Percentiles rank a stretch among this genome's conserved stretches.
phyloP scores from a whole-genome alignment of 441 rosid species.

The Populus hybrid region DNA sequence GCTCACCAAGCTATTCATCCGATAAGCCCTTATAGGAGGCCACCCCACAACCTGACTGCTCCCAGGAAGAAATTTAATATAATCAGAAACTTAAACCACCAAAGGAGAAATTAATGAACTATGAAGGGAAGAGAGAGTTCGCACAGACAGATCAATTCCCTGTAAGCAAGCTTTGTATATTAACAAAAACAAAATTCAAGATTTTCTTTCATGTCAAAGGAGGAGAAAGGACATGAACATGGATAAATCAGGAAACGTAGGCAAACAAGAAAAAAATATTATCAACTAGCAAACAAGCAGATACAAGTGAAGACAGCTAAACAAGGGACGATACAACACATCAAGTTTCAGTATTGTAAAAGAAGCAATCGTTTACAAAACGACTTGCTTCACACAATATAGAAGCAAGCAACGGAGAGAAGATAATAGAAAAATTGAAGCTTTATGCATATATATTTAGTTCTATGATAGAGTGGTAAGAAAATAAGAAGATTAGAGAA shows the following conservation, averaged over 20 bases:
- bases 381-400: not conserved
- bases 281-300: not conserved
- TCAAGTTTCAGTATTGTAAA: not conserved
- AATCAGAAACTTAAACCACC: not conserved
- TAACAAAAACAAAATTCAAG: not conserved
- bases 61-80: conserved; percentile 21
- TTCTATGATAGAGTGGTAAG: not conserved
- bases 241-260: not conserved
- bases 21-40: conserved; percentile 85
- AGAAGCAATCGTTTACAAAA: not conserved
- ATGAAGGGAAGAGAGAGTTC: not conserved
- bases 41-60: conserved; percentile 93
- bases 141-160: not conserved
- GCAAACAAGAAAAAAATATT: not conserved
- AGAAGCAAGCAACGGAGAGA: not conserved
- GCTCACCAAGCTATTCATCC: conserved; percentile 69
- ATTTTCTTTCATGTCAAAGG: not conserved
- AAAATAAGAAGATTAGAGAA: not conserved
- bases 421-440: not conserved
- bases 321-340: not conserved
- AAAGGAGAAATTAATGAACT: not conserved
- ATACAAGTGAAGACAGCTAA: not conserved
- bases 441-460: not conserved
- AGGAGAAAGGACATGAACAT: not conserved
- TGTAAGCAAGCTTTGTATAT: not conserved